These are phyloP conservation scores for Hemileia vastatrix DNA, from an alignment of 1,284 basidiomycete species.

Conservation along the genomic window DNA sequence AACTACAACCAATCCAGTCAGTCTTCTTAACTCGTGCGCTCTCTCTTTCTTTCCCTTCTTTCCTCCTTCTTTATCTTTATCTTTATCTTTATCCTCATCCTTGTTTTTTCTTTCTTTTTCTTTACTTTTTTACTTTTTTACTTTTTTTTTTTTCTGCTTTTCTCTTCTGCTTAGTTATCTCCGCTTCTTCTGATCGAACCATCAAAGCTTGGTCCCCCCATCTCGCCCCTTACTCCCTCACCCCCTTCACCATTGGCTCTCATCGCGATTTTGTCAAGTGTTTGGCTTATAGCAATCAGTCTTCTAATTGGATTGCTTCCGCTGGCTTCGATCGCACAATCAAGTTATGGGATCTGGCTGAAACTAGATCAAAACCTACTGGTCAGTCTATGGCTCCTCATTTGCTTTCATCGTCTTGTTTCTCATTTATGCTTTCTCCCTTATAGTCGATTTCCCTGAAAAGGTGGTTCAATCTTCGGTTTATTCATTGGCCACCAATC, in stretches of 20 bases:
- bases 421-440: conserved; percentile 49
- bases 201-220: conserved; percentile 92
- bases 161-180: conserved; percentile 55
- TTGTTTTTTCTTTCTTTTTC: not conserved
- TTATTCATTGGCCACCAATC: conserved; percentile 49
- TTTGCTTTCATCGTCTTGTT: conserved; percentile 34
- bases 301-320: conserved; percentile 76
- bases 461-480: conserved; percentile 38
- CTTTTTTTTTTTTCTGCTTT: not conserved
- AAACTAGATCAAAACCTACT: conserved; percentile 40
- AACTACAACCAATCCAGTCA: conserved; percentile 80
- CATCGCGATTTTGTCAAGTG: conserved; percentile 89
- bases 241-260: conserved; percentile 61
- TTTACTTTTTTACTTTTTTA: conserved; percentile 18
- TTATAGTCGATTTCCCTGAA: conserved; percentile 39
- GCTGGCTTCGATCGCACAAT: conserved; percentile 89
- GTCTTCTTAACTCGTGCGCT: conserved; percentile 28
- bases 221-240: conserved; percentile 52
- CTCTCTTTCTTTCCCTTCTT: not conserved
- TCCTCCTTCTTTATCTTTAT: not conserved
- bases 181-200: conserved; percentile 90
- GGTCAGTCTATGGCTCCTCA: conserved; percentile 32
- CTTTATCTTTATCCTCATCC: not conserved
- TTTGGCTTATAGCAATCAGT: conserved; percentile 61
- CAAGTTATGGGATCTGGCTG: conserved; percentile 79